Conservation (phyloP, 116 monocot genomes). For the Dioscorea cayenensis region DNA sequence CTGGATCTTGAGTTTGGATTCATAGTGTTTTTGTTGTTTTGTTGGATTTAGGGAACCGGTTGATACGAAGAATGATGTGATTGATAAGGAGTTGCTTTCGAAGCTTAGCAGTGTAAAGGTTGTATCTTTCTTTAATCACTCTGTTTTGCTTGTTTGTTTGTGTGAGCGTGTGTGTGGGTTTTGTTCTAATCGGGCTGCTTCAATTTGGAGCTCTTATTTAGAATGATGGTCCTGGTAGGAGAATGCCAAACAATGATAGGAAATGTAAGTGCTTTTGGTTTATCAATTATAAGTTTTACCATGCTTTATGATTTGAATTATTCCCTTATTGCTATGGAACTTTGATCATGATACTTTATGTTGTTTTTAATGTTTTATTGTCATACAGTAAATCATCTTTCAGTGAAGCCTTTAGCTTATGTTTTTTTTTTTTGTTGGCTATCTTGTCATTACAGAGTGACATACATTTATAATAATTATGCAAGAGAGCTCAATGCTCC, state of each 20-base stretch:
- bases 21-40: background rate
- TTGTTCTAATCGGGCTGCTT: background rate
- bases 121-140: background rate
- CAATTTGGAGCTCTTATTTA: conserved; percentile 6
- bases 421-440: too few relatives aligned
- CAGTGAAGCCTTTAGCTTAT: too few relatives aligned
- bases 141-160: background rate
- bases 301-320: too few relatives aligned
- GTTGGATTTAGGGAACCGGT: conserved; percentile 21
- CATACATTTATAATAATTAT: too few relatives aligned
- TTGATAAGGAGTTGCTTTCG: conserved; percentile 31
- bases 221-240: conserved; percentile 17
- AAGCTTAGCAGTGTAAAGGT: conserved; percentile 34
- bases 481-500: too few relatives aligned
- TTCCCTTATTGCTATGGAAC: too few relatives aligned
- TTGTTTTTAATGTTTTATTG: too few relatives aligned
- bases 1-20: background rate
- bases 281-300: too few relatives aligned
- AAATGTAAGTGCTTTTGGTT: conserved; percentile 21
- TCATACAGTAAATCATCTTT: too few relatives aligned
- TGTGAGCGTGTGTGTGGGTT: background rate
- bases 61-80: conserved; percentile 22
- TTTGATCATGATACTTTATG: too few relatives aligned
- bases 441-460: too few relatives aligned
- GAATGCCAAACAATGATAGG: conserved; percentile 23